Percentiles rank a stretch among this genome's conserved stretches.
Evolutionary conservation across 768 basidiomycete genomes (phyloP).

Genomic region (Rhodocollybia butyracea): DNA sequence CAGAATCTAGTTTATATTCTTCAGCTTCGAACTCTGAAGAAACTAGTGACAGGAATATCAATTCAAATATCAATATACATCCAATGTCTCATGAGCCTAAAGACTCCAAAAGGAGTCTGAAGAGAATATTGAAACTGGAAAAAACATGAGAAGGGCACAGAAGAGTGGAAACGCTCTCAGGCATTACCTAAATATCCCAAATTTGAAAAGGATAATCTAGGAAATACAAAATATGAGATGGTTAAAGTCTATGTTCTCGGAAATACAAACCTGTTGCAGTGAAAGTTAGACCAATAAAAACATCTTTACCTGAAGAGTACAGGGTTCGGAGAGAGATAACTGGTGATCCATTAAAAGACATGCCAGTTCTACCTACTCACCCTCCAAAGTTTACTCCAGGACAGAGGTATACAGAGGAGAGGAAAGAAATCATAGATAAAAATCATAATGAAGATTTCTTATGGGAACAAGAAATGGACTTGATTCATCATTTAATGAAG

Average conservation of each 20-base stretch:
- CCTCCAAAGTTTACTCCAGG: slow-evolving; percentile 14
- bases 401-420: slow-evolving; percentile 19
- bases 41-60: no score
- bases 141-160: no score
- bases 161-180: no score
- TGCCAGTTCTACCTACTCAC: slow-evolving; percentile 8
- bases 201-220: neutral
- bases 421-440: slow-evolving; percentile 12
- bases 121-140: no score
- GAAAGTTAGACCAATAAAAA: slow-evolving; percentile 15
- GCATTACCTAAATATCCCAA: neutral
- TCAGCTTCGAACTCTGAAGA: no score
- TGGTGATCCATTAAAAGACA: slow-evolving; percentile 16
- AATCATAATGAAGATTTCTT: slow-evolving; percentile 23
- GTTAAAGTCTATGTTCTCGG: neutral
- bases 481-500: slow-evolving; percentile 29
- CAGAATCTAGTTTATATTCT: no score
- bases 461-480: slow-evolving; percentile 23
- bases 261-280: slow-evolving; percentile 18
- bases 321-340: slow-evolving; percentile 16
- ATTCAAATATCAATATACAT: no score
- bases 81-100: no score
- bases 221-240: neutral
- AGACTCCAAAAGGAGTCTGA: no score
- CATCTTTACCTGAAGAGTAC: slow-evolving; percentile 15